Evolutionary conservation across 2,329 filamentous ascomycete genomes (phyloP), one percentile per base, ranked within the genome.

Genomic region (Cladophialophora immunda): DNA sequence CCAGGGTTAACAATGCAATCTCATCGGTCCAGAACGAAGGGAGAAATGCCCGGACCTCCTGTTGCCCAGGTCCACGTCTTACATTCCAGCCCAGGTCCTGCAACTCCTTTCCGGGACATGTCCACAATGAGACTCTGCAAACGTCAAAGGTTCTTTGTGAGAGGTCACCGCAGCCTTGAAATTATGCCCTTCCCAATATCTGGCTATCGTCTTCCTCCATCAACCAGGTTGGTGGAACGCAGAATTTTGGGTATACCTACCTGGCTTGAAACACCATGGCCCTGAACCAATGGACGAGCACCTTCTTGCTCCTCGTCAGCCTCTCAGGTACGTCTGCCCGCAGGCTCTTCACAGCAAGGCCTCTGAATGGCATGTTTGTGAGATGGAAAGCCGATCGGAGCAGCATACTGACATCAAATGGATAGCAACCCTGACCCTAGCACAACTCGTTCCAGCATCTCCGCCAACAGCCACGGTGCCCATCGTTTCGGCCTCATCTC

Each of bases 51-150:
- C 45, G 22, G 19, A 25, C n/a, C 45, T n/a, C 19, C 45, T 59
- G 47, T 54, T 38, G 32, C 45, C 22, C 32, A 41, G 41, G 47
- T 22, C 17, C 17, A 22, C 47, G 45, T 54, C 58, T 45, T 25
- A 62, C 64, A 66, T 66, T 66, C 64, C 58, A 66, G 41, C 30
- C 41, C 53, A 41, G 34, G 41, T 19, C 34, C 30, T 15, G 8
- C 22, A 22, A 53, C 53, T 62, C 64, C 58, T 52, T 29, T 53
- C 55, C 17, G 52, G 53, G 53, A 25, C 36, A 52, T 32, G 52
- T 58, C 36, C 17, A 62, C 53, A 58, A 52, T 27, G 52, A n/a
- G 19, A 6, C 13, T n/a, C 41, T 62, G 59, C 53, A 36, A 58
- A 52, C 47, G 27, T 58, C 58, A 47, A 57, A 41, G 52, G 22